phyloP scores from a whole-genome alignment of 352 stramenopile genomes.

The Phytophthora agathidicida region DNA sequence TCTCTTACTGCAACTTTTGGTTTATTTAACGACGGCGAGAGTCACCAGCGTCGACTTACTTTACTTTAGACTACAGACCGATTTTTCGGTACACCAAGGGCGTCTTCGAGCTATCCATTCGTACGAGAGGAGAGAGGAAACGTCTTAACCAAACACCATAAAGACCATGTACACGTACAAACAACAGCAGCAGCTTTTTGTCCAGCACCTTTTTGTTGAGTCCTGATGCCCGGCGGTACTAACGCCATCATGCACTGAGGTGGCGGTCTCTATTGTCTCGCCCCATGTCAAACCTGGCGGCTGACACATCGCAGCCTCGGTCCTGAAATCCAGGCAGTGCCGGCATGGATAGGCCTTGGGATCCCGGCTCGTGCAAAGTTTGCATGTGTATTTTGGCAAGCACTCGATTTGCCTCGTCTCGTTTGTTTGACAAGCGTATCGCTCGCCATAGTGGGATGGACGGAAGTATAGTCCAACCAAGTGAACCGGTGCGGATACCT shows the following conservation, averaged over 20 bases:
- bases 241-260: slow-evolving; percentile 23
- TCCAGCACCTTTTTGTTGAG: neutral
- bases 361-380: neutral
- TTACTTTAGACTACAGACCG: slow-evolving; percentile 11
- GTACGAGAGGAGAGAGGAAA: neutral
- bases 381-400: too few relatives aligned
- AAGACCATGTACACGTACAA: slow-evolving; percentile 13
- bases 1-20: slow-evolving; percentile 5
- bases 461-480: neutral
- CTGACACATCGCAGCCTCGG: slow-evolving; percentile 14
- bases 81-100: slow-evolving; percentile 1
- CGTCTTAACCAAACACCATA: slow-evolving; percentile 10
- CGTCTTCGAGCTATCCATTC: slow-evolving; percentile 11
- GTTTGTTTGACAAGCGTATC: slow-evolving; percentile 18
- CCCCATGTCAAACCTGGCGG: slow-evolving; percentile 5
- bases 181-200: neutral
- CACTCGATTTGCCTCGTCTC: slow-evolving; percentile 21
- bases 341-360: slow-evolving; percentile 19
- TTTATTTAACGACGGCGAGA: slow-evolving; percentile 29
- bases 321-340: slow-evolving; percentile 23
- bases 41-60: neutral
- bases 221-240: neutral
- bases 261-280: slow-evolving; percentile 12
- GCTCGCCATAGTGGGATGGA: slow-evolving; percentile 17
- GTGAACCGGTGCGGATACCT: slow-evolving; percentile 4